These are phyloP conservation scores for Cladorrhinum sp. DNA, from an alignment of 2,329 filamentous ascomycete species.

Conservation along the genomic window DNA sequence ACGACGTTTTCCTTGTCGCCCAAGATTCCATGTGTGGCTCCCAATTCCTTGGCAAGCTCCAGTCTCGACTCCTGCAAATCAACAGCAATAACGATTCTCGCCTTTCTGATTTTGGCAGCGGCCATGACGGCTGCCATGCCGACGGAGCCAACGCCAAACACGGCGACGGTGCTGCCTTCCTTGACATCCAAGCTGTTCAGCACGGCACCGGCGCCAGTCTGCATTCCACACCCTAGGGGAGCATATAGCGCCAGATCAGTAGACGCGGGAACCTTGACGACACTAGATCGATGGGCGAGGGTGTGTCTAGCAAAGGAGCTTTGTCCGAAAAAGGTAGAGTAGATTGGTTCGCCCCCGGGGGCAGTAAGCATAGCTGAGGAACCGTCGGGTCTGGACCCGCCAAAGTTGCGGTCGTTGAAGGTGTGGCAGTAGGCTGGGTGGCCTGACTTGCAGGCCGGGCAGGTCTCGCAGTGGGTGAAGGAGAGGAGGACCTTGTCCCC, in stretches of 20 bases:
- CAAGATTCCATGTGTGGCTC: conserved; percentile 35
- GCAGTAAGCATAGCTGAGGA: conserved; percentile 3
- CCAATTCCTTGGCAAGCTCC: conserved; percentile 31
- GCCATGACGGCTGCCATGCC: conserved; percentile 37
- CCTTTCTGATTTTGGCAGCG: conserved; percentile 30
- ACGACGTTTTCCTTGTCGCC: conserved; percentile 26
- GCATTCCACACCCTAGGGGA: conserved; percentile 37
- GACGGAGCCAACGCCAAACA: conserved; percentile 36
- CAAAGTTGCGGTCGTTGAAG: conserved; percentile 30
- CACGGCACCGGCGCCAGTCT: conserved; percentile 37
- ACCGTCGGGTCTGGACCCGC: conserved; percentile 24
- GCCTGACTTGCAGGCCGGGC: conserved; percentile 21
- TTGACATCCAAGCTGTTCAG: conserved; percentile 32
- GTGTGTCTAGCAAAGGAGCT: conserved; percentile 34
- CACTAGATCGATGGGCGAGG: conserved; percentile 29
- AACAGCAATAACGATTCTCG: conserved; percentile 32
- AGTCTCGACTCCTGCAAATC: conserved; percentile 31
- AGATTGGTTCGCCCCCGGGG: conserved; percentile 7
- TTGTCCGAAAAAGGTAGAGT: conserved; percentile 35
- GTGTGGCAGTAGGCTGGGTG: conserved; percentile 29
- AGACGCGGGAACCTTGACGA: conserved; percentile 29
- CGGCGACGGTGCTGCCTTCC: conserved; percentile 29
- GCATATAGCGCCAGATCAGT: conserved; percentile 33
- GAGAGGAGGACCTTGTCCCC: conserved; percentile 55
- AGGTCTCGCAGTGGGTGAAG: conserved; percentile 35